phyloP scores from a whole-genome alignment of 2,329 filamentous ascomycete species.

The Diaporthe batatas region DNA sequence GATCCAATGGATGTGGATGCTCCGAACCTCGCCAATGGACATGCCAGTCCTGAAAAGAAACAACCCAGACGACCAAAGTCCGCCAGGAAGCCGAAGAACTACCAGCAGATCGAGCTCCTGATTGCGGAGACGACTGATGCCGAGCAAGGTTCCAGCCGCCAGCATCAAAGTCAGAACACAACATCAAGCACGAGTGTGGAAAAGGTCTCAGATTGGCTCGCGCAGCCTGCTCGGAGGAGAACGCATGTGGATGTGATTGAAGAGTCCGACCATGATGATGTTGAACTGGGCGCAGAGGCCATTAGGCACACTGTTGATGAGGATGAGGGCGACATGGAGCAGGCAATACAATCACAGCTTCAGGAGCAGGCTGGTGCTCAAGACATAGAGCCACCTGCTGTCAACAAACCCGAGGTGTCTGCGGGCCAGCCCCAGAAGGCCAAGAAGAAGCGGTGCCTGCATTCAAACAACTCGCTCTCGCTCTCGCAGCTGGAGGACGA shows the following conservation, averaged over 20 bases:
- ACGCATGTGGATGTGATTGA: neutral
- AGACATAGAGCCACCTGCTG: neutral
- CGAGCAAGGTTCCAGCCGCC: neutral
- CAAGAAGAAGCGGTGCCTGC: constrained; percentile 36
- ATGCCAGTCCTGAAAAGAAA: neutral
- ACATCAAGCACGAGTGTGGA: neutral
- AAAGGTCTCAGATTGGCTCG: neutral
- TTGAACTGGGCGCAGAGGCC: neutral
- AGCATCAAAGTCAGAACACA: neutral
- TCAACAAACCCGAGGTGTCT: constrained; percentile 5
- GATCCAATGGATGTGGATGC: constrained; percentile 5
- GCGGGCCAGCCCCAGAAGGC: neutral
- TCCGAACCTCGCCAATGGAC: neutral
- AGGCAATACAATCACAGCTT: neutral
- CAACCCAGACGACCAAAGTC: neutral
- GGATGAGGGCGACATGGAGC: neutral
- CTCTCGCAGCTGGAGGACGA: constrained; percentile 40
- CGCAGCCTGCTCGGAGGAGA: neutral
- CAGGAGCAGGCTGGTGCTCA: neutral
- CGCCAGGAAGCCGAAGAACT: neutral
- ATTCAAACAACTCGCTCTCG: constrained; percentile 30
- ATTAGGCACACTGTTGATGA: neutral
- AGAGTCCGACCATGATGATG: neutral
- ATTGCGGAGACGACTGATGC: neutral
- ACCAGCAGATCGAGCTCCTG: neutral